A percentile compares a stretch with the other conserved stretches of the same genome.
phyloP scores from a whole-genome alignment of 2,329 filamentous ascomycete genomes.

The Shiraia bambusicola region DNA sequence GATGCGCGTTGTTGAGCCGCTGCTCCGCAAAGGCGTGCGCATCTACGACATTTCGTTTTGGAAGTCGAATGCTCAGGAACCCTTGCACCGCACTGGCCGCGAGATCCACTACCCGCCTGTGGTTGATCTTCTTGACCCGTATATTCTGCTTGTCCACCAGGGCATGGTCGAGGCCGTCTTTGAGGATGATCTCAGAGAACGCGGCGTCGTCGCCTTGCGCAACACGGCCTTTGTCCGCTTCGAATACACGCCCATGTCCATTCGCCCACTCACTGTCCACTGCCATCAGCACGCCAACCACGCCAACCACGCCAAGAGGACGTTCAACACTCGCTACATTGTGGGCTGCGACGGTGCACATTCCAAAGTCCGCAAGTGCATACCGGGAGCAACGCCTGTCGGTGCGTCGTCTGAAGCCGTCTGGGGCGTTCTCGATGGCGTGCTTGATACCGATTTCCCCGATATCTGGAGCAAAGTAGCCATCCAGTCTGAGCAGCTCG shows the following conservation, averaged over 20 bases:
- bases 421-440: constrained; percentile 73
- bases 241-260: constrained; percentile 43
- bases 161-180: constrained; percentile 74
- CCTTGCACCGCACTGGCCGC: constrained; percentile 62
- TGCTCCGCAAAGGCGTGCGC: constrained; percentile 67
- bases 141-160: constrained; percentile 64
- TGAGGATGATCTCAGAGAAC: constrained; percentile 66
- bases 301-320: constrained; percentile 40
- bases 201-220: constrained; percentile 63
- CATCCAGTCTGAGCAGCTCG: constrained; percentile 65
- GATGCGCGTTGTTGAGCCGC: constrained; percentile 68
- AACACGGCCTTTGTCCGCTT: constrained; percentile 63
- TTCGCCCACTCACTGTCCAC: constrained; percentile 45
- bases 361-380: constrained; percentile 67
- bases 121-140: constrained; percentile 56
- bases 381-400: constrained; percentile 50
- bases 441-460: constrained; percentile 70
- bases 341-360: constrained; percentile 74
- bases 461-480: constrained; percentile 75
- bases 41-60: constrained; percentile 77
- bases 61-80: constrained; percentile 39
- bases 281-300: constrained; percentile 44
- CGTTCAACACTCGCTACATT: constrained; percentile 62
- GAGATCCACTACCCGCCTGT: constrained; percentile 65
- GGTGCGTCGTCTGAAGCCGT: constrained; percentile 58